phyloP scores from a whole-genome alignment of 257 asterid genomes.

The Petrea volubilis region DNA sequence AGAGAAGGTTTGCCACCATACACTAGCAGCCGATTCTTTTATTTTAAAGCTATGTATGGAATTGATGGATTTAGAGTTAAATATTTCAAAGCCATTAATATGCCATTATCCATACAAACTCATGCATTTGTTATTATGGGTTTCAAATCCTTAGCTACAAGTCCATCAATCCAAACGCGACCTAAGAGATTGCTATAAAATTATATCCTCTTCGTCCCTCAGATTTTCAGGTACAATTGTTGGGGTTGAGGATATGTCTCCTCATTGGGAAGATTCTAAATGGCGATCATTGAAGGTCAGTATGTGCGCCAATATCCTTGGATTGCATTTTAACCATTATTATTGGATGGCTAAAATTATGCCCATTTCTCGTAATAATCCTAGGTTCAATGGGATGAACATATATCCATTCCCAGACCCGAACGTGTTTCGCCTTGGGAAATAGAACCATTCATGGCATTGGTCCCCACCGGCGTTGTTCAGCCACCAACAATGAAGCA shows the following conservation, averaged over 20 bases:
- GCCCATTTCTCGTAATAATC: background rate
- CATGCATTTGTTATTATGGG: too few relatives aligned
- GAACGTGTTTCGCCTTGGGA: slow-evolving; percentile 68
- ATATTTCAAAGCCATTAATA: too few relatives aligned
- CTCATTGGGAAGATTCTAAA: slow-evolving; percentile 43
- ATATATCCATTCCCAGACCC: slow-evolving; percentile 44
- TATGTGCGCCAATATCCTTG: background rate
- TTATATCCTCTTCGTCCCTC: background rate
- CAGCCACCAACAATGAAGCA: slow-evolving; percentile 32
- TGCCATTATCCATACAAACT: too few relatives aligned
- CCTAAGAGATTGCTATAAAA: too few relatives aligned
- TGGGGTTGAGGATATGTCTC: slow-evolving; percentile 42
- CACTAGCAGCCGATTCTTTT: background rate
- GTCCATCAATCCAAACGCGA: too few relatives aligned
- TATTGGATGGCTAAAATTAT: background rate
- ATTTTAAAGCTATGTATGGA: background rate
- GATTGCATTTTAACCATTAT: background rate
- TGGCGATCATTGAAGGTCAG: slow-evolving; percentile 55
- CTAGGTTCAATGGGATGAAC: slow-evolving; percentile 68
- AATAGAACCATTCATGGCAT: slow-evolving; percentile 47
- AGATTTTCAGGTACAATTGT: slow-evolving; percentile 54
- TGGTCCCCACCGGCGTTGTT: slow-evolving; percentile 30
- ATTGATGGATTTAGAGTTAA: too few relatives aligned
- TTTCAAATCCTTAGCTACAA: too few relatives aligned
- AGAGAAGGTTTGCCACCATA: slow-evolving; percentile 41